phyloP scores from a whole-genome alignment of 345 rosid genomes.

The Gossypium turneri region DNA sequence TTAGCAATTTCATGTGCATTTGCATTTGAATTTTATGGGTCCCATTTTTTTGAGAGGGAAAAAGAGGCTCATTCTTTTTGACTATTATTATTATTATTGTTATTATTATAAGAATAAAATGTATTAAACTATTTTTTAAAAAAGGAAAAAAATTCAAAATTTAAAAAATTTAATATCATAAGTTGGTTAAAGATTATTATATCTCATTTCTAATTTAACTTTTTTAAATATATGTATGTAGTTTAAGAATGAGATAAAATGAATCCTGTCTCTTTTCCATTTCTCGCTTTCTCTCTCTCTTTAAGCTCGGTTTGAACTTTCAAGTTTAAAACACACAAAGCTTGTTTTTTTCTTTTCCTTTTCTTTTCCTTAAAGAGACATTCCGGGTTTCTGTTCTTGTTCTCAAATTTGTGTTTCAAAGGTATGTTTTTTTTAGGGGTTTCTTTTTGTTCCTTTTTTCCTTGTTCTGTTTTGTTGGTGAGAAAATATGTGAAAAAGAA shows the following conservation, averaged over 20 bases:
- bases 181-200: neutral
- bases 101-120: neutral
- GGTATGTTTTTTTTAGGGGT: constrained; percentile 19
- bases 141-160: neutral
- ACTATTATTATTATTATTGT: neutral
- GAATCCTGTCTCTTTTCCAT: neutral
- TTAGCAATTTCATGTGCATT: constrained; percentile 2
- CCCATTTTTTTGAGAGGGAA: neutral
- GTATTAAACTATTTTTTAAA: neutral
- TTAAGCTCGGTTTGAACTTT: constrained; percentile 24
- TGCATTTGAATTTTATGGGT: neutral
- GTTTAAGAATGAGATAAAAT: neutral
- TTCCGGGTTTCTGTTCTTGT: constrained; percentile 16
- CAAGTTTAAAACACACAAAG: constrained; percentile 29
- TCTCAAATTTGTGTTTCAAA: constrained; percentile 19
- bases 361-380: neutral
- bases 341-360: neutral
- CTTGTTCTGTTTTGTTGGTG: constrained; percentile 24
- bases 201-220: neutral
- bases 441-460: neutral
- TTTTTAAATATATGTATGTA: neutral
- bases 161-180: neutral
- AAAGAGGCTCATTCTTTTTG: neutral
- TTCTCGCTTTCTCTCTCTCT: neutral
- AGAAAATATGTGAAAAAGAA: constrained; percentile 22